Conservation (phyloP, 169 alveolate species). For the Plasmodium chabaudi region DNA sequence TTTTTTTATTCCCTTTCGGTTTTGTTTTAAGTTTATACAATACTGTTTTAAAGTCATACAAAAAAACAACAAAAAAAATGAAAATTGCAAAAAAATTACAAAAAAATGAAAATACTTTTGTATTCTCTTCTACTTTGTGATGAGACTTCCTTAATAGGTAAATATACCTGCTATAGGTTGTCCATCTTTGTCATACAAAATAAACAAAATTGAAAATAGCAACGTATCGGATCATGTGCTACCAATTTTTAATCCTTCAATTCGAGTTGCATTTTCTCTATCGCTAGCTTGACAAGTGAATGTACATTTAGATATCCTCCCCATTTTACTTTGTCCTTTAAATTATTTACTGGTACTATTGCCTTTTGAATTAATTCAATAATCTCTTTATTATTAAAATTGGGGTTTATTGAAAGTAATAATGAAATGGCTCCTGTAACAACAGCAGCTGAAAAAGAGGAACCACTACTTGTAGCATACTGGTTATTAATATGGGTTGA, state of each 20-base stretch:
- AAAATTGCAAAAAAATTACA: no score
- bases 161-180: no score
- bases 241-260: not conserved
- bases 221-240: no score
- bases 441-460: constrained; percentile 57
- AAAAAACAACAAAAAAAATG: no score
- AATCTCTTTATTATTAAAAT: constrained; percentile 4
- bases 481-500: constrained; percentile 24
- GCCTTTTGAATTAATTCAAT: constrained; percentile 5
- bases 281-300: not conserved
- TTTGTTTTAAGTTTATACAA: no score
- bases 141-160: no score
- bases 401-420: constrained; percentile 5
- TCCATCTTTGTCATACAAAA: no score
- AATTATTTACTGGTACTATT: constrained; percentile 8
- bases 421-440: constrained; percentile 27
- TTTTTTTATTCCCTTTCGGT: no score
- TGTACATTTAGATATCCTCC: constrained; percentile 33
- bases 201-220: no score
- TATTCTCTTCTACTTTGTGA: no score
- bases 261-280: not conserved
- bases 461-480: constrained; percentile 53
- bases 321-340: constrained; percentile 28
- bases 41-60: no score
- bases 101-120: no score